Base-by-base conservation (phyloP, 176 grass and related monocot species). In the Bromus sterilis region DNA sequence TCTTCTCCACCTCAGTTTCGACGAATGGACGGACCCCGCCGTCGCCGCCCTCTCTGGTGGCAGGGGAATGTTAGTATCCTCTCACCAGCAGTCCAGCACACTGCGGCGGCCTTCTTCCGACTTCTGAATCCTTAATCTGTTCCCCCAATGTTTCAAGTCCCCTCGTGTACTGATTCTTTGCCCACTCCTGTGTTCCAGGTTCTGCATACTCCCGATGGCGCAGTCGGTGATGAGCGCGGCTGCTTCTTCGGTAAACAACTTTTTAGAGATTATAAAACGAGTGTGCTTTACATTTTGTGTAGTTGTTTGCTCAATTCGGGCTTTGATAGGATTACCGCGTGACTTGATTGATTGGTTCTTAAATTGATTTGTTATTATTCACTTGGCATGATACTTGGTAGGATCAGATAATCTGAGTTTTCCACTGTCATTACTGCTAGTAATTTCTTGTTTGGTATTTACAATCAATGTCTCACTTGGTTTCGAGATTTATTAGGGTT, bases 1-100 rank as follows among this genome's bases (percentile, higher is more conserved):
- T 44, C 33, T 44, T 58, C 10, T 37, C 44, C 28, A 2, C 51
- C 20, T 51, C 90, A 92, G 90, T 68, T 89, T 89, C 69, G 90
- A 92, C 49, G 86, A 89, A 43, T 92, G 90, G 86, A 86, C 56
- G 83, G 74, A 83, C 80, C 86, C 86, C n/a, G 83, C 86, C 9
- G 83, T 80, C 11, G 75, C 82, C 46, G 86, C 90, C 11, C 83
- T 89, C 44, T 81, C 83, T n/a, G 83, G 86, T 9, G 83, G 90
- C 16, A 80, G 86, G 57, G 86, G 90, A 80, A 92, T 89, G 90
- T 92, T 33, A 63, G 85, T 71, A 32, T 32, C 39, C 26, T 7
- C 31, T 60, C 46, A 11, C 28, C 40, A 13, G 69, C 24, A 20
- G 14, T 35, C 30, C 30, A 25, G 75, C 75, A 30, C 56, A 21